Evolutionary conservation across 805 yeast genomes (phyloP), one percentile per base, ranked within the genome.

Genomic region (Schizosaccharomyces cryophilus): DNA sequence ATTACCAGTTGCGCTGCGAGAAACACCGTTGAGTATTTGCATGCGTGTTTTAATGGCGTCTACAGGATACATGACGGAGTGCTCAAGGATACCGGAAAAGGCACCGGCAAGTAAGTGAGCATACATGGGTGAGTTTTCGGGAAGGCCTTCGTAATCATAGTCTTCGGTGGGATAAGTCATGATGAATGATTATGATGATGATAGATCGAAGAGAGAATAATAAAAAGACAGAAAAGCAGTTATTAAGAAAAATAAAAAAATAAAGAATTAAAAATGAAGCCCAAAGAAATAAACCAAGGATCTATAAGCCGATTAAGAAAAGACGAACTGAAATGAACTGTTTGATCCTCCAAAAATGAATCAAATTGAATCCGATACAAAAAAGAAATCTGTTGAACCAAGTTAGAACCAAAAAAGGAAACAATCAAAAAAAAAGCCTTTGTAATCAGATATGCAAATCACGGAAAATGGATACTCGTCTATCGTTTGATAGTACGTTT

Each of bases 71-170:
- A 90, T 87, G 56, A 90, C 87, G 1, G 95, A 82, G 72, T 90
- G 98, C 70, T 90, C 98, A 65, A 90, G 87, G 62, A 93, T 87
- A 31, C 98, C 98, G n/a, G 98, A 97, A 73, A 88, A 86, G 0
- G 96, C 97, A 11, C 98, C 98, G 1, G 97, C 97, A 13, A 80
- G 69, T 63, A 90, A 77, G 69, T 89, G 95, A 3, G 95, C 86
- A 4, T 80, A 69, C 61, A 93, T 73, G 0, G 96, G 82, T 11
- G 96, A 88, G 67, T 82, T 81, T 42, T 82, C 85, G 1, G 97
- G 97, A 35, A 90, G 77, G 5, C 96, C 82, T 72, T 90, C 98
- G 71, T 90, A 90, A 69, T 90, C 98, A 45, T 83, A 62, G 29
- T 66, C 68, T 30, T 61, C 67, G 9, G 58, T 19, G 26, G 58